Base-by-base conservation (phyloP, 2,329 filamentous ascomycete species). In the Fusarium penzigii region DNA sequence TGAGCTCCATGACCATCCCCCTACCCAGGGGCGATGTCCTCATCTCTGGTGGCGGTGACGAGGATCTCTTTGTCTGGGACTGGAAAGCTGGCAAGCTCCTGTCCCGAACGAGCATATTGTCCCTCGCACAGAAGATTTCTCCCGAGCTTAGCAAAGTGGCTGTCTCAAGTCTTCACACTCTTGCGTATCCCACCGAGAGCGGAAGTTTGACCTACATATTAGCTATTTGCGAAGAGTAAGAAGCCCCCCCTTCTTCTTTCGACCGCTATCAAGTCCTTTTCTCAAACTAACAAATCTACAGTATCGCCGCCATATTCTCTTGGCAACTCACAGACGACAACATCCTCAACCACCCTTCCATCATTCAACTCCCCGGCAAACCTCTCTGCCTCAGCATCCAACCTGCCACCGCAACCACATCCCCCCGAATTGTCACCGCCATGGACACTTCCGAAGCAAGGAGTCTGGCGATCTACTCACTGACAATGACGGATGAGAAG, bases 11-110 rank as follows among this genome's bases (percentile, higher is more conserved):
- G 41, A 88, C 86, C 64, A 74, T 93, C 16, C 85, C 86, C 1
- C 67, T 68, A 0, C 73, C 71, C 47, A 72, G 77, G 20, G 78
- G 78, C 3, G 78, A 85, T n/a, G 61, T 88, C 1, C 79, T 99
- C 29, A 74, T 97, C 32, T 96, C 92, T 6, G 94, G 90, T 10
- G 93, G 93, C 44, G 94, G 93, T 5, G 93, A 97, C 63, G 78
- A 87, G 52, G 81, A 87, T 57, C 66, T 99, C 10, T 84, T 88
- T 55, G 75, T 92, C 0, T 99, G 92, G 92, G 79, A 92, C 57
- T 99, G 93, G 93, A 72, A 75, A 40, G 72, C 71, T 0, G 81
- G 80, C 14, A 71, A 68, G 16, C 66, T 89, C 25, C 65, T 86
- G 1, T 76, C 79, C 20, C 84, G 77, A 61, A 70, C 80, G 3